Evolutionary conservation across 2,329 filamentous ascomycete species (phyloP).

Genomic region (Xylariaceae sp.): DNA sequence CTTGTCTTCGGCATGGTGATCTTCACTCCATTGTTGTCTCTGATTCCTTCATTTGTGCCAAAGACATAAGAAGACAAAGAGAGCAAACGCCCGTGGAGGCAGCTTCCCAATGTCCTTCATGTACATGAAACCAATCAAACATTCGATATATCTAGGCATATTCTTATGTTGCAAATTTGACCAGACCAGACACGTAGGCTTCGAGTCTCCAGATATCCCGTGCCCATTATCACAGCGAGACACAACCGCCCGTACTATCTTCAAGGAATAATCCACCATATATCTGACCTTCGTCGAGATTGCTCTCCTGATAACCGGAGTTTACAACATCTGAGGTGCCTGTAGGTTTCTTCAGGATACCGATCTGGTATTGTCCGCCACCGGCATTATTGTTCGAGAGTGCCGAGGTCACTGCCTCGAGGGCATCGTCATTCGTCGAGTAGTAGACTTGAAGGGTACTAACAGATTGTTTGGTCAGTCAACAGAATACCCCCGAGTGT

Average conservation of each 20-base stretch:
- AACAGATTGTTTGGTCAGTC: not conserved
- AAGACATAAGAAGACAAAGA: too few relatives aligned
- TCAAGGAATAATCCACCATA: slow-evolving; percentile 50
- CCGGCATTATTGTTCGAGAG: slow-evolving; percentile 49
- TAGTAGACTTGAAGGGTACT: slow-evolving; percentile 56
- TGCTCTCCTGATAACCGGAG: slow-evolving; percentile 44
- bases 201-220: not conserved
- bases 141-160: too few relatives aligned
- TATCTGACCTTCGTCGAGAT: slow-evolving; percentile 46
- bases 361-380: slow-evolving; percentile 52
- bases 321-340: slow-evolving; percentile 49
- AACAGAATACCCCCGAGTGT: not conserved
- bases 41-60: too few relatives aligned
- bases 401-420: slow-evolving; percentile 44
- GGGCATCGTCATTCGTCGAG: slow-evolving; percentile 43
- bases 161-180: too few relatives aligned
- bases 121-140: too few relatives aligned
- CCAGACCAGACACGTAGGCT: too few relatives aligned
- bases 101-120: too few relatives aligned
- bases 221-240: slow-evolving; percentile 34
- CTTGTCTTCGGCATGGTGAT: too few relatives aligned
- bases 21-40: too few relatives aligned
- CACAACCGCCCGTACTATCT: slow-evolving; percentile 38
- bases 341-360: slow-evolving; percentile 54
- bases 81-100: too few relatives aligned